Evolutionary conservation across 164 flowering plant species (phyloP).

Genomic region (Hamamelis virginiana): DNA sequence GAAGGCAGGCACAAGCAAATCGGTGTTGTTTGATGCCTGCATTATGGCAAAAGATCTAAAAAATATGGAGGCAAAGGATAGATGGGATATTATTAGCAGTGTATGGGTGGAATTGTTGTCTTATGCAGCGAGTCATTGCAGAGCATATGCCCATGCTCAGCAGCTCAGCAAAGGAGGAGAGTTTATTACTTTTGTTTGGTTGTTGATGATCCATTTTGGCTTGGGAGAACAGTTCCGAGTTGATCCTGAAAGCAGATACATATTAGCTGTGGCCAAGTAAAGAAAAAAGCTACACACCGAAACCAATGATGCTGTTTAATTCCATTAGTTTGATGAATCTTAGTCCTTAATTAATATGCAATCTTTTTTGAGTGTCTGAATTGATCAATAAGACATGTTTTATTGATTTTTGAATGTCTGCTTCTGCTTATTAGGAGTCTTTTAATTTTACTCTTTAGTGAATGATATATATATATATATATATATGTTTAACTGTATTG

Average conservation of each 20-base stretch:
- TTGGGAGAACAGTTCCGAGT: slow-evolving; percentile 25
- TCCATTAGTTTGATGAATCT: too few species aligned
- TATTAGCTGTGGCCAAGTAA: slow-evolving; percentile 8
- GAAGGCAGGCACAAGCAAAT: slow-evolving; percentile 24
- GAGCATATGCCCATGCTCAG: slow-evolving; percentile 15
- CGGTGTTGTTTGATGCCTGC: slow-evolving; percentile 31
- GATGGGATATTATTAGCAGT: slow-evolving; percentile 36
- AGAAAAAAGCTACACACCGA: background rate
- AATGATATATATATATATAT: too few species aligned
- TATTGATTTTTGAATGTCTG: too few species aligned
- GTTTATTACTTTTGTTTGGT: slow-evolving; percentile 25
- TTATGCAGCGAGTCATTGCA: slow-evolving; percentile 17
- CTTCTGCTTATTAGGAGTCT: too few species aligned
- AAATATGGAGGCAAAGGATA: background rate
- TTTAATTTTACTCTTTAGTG: too few species aligned
- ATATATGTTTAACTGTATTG: too few species aligned
- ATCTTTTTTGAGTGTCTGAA: too few species aligned
- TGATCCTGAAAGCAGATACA: slow-evolving; percentile 7
- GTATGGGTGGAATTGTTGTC: slow-evolving; percentile 43
- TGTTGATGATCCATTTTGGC: slow-evolving; percentile 28
- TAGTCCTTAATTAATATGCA: too few species aligned
- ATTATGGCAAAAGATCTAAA: slow-evolving; percentile 33
- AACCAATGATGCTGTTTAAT: background rate
- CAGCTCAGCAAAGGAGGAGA: slow-evolving; percentile 25
- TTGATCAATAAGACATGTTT: too few species aligned